phyloP scores from a whole-genome alignment of 179 eudicot genomes.

The Drosera spatulata region DNA sequence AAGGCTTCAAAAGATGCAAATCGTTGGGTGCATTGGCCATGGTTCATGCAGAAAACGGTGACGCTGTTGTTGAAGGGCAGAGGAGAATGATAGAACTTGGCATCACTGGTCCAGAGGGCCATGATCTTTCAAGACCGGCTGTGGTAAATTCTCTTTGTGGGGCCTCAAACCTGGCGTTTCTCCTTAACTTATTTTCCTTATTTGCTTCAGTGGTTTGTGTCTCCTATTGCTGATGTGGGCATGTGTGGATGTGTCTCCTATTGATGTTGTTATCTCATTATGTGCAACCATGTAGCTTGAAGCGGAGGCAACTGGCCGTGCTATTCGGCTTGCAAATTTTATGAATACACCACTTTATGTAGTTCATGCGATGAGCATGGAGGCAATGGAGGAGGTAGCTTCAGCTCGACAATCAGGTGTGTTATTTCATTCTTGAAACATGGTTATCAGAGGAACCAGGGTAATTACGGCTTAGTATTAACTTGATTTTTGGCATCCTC shows the following conservation, averaged over 20 bases:
- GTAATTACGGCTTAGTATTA: too few species aligned
- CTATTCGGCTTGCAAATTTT: slow-evolving; percentile 83
- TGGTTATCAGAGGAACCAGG: too few species aligned
- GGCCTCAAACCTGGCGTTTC: too few species aligned
- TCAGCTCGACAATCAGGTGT: slow-evolving; percentile 88
- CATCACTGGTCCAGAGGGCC: slow-evolving; percentile 97
- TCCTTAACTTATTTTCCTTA: too few species aligned
- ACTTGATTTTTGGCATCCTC: too few species aligned
- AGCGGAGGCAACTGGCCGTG: slow-evolving; percentile 95
- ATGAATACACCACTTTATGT: slow-evolving; percentile 80
- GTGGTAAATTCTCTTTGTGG: slow-evolving; percentile 61
- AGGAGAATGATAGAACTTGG: slow-evolving; percentile 92
- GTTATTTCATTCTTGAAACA: neutral
- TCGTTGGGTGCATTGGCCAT: slow-evolving; percentile 92
- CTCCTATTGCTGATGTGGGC: too few species aligned
- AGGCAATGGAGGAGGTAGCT: slow-evolving; percentile 97
- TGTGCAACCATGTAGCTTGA: slow-evolving; percentile 50
- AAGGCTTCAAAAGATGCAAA: slow-evolving; percentile 89
- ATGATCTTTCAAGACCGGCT: slow-evolving; percentile 92
- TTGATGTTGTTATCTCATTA: neutral
- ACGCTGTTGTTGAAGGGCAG: slow-evolving; percentile 95
- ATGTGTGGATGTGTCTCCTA: too few species aligned
- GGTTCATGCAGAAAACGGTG: slow-evolving; percentile 99
- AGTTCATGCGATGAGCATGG: slow-evolving; percentile 97
- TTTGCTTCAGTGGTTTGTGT: too few species aligned